Percentiles rank a stretch among this genome's conserved stretches.
Evolutionary conservation across 2,329 filamentous ascomycete genomes (phyloP).

Genomic region (Teratosphaeria viscida): DNA sequence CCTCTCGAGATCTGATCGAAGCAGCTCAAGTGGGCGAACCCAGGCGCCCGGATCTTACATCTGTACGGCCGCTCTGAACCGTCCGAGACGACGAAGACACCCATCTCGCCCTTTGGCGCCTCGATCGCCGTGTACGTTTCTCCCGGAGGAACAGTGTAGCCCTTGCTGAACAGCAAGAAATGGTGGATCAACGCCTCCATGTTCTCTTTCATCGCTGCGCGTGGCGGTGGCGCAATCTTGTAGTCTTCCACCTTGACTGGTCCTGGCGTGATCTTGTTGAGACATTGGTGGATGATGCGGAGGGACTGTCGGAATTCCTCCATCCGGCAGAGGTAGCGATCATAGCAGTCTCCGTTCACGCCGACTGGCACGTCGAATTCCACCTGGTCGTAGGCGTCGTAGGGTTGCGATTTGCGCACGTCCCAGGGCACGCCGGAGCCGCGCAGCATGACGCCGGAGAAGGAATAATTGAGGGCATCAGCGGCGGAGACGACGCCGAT

Average conservation of each 20-base stretch:
- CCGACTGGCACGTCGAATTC: conserved; percentile 98
- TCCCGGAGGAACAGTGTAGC: conserved; percentile 89
- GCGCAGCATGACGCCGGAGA: conserved; percentile 95
- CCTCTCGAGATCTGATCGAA: conserved; percentile 91
- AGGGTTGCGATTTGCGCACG: conserved; percentile 90
- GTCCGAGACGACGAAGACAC: conserved; percentile 90
- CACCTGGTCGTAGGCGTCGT: conserved; percentile 94
- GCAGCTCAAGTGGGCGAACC: conserved; percentile 86
- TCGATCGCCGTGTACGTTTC: conserved; percentile 98
- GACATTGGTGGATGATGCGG: conserved; percentile 94
- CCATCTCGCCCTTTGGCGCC: conserved; percentile 99
- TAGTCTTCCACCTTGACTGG: conserved; percentile 96
- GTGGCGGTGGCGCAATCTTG: conserved; percentile 93
- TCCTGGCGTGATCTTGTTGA: conserved; percentile 96
- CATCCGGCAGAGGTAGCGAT: conserved; percentile 98
- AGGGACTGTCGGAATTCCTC: conserved; percentile 98
- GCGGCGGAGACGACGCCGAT: conserved; percentile 83
- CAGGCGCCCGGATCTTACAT: conserved; percentile 93
- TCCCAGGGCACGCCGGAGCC: conserved; percentile 95
- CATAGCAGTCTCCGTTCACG: conserved; percentile 96
- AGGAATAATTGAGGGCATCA: conserved; percentile 94
- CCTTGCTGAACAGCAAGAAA: conserved; percentile 97
- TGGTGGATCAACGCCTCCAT: conserved; percentile 99
- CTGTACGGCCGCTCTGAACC: conserved; percentile 93
- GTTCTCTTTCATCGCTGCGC: conserved; percentile 99